These are phyloP conservation scores for Globisporangium apiculatum DNA, from an alignment of 352 stramenopile species.

Conservation along the genomic window DNA sequence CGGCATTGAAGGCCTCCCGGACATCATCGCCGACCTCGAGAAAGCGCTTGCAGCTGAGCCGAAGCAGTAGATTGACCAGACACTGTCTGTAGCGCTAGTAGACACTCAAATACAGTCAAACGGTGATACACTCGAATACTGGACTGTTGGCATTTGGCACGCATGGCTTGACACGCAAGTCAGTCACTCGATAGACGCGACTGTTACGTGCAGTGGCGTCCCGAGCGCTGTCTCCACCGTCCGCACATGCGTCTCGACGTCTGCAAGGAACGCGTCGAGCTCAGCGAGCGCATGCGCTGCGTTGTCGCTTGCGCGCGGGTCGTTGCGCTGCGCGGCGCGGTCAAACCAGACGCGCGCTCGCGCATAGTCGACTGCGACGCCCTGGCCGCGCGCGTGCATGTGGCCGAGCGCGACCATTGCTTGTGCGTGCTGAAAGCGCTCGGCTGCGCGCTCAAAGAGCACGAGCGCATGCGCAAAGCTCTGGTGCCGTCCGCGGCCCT, in stretches of 20 bases:
- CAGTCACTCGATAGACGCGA: conserved; percentile 27
- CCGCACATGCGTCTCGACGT: conserved; percentile 35
- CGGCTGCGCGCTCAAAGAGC: conserved; percentile 35
- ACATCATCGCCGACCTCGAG: conserved; percentile 89
- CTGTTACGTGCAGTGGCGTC: conserved; percentile 31
- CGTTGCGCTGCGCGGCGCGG: conserved; percentile 18
- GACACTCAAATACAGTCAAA: too few species aligned
- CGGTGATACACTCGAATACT: neutral
- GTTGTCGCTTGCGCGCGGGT: conserved; percentile 21
- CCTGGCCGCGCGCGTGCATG: conserved; percentile 33
- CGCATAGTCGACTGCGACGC: conserved; percentile 25
- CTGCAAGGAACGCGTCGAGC: conserved; percentile 28
- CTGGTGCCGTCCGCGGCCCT: conserved; percentile 35
- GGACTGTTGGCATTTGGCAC: neutral
- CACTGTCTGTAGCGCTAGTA: too few species aligned
- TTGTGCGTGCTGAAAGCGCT: conserved; percentile 22
- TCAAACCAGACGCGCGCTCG: conserved; percentile 44
- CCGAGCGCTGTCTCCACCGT: conserved; percentile 34
- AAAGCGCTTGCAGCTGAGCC: conserved; percentile 60
- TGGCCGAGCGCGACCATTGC: conserved; percentile 50
- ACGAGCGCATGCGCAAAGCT: conserved; percentile 23
- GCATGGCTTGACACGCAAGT: neutral
- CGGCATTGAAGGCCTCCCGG: conserved; percentile 89
- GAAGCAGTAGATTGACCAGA: conserved; percentile 11
- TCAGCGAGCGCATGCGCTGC: conserved; percentile 22